phyloP scores from a whole-genome alignment of 2,329 filamentous ascomycete genomes.

The Thielaviopsis populi region DNA sequence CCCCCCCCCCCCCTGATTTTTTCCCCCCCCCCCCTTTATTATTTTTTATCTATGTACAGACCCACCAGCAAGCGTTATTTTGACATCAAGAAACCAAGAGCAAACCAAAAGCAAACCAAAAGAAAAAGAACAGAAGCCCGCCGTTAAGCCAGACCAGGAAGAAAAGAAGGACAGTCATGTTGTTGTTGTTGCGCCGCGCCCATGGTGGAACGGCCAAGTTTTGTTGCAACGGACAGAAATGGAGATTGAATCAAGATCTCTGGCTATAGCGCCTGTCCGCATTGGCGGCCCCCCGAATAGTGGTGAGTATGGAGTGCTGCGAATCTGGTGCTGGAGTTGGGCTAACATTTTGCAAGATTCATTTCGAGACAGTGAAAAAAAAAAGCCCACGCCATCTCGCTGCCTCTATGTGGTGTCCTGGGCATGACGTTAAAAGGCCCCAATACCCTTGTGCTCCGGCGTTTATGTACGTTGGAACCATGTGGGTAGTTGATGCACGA shows the following conservation, averaged over 20 bases:
- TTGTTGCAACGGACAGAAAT: neutral
- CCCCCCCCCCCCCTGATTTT: too few relatives aligned
- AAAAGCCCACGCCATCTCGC: neutral
- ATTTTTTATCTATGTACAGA: neutral
- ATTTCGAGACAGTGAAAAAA: neutral
- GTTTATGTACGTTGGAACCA: neutral
- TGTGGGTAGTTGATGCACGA: neutral
- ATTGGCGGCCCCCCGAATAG: neutral
- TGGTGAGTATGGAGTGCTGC: neutral
- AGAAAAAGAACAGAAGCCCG: neutral
- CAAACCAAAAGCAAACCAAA: neutral
- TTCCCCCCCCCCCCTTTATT: neutral
- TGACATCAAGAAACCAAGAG: neutral
- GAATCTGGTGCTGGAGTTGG: neutral
- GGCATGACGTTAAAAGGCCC: constrained; percentile 26
- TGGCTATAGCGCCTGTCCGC: neutral
- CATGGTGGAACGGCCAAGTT: too few relatives aligned
- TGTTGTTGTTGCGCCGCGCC: too few relatives aligned
- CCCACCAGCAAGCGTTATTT: neutral
- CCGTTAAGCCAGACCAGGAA: neutral
- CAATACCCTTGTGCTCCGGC: neutral
- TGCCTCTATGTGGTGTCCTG: constrained; percentile 21
- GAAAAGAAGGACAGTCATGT: neutral
- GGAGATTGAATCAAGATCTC: neutral
- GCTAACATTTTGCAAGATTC: neutral